Evolutionary conservation across 2,329 filamentous ascomycete genomes (phyloP).

Genomic region (Neocucurbitaria cava): DNA sequence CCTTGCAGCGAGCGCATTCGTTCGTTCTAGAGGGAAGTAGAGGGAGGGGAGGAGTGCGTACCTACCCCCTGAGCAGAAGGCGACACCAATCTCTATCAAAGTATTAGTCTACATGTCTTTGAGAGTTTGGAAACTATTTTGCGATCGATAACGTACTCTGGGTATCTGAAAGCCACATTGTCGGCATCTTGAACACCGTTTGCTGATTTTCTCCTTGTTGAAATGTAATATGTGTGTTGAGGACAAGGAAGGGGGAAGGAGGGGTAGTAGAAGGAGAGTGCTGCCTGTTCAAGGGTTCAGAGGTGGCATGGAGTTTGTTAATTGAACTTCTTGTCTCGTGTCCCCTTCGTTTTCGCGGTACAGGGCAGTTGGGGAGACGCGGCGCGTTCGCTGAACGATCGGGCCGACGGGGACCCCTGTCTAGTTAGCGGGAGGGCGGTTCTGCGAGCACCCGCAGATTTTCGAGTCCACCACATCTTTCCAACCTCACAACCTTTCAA

Average conservation of each 20-base stretch:
- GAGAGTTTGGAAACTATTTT: not conserved
- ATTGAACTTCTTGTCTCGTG: conserved; percentile 37
- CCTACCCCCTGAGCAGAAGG: conserved; percentile 97
- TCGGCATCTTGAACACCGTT: conserved; percentile 63
- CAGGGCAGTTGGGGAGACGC: conserved; percentile 19
- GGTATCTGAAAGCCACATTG: conserved; percentile 95
- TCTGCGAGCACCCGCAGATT: conserved; percentile 29
- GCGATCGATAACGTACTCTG: conserved; percentile 73
- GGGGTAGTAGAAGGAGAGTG: not conserved
- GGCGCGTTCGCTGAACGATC: conserved; percentile 17
- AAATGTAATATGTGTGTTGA: not conserved
- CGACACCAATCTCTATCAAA: conserved; percentile 84
- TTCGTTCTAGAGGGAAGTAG: no score
- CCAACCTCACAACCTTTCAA: no score
- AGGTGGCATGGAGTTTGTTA: conserved; percentile 13
- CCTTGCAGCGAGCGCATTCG: not conserved
- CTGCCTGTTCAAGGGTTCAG: conserved; percentile 7
- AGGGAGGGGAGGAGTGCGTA: conserved; percentile 44
- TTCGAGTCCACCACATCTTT: conserved; percentile 17
- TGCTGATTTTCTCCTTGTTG: not conserved
- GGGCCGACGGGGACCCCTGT: conserved; percentile 23
- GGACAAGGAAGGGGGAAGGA: not conserved
- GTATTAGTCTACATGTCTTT: conserved; percentile 11
- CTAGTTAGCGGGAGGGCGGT: conserved; percentile 23
- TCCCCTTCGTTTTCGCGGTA: conserved; percentile 32